Base-by-base conservation (phyloP, 345 rosid species). In the Reutealis trisperma region DNA sequence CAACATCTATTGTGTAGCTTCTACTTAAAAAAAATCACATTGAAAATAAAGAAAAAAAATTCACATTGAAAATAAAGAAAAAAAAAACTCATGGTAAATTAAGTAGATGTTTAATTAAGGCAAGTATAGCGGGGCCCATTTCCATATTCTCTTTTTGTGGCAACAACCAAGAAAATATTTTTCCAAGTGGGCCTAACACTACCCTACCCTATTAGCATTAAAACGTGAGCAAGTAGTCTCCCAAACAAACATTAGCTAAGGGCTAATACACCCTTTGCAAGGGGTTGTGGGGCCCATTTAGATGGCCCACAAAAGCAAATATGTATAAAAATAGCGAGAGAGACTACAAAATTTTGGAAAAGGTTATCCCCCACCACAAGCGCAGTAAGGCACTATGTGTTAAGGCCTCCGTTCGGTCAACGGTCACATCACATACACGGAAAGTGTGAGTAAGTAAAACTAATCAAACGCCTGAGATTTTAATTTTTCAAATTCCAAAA, bases 371-470 rank as follows among this genome's bases (percentile, higher is more conserved):
- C 30, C 10, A 12, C 49, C n/a, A 54, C 7, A 54, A 8, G 4
- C 7, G 37, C 72, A 75, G 73, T n/a, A 41, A 66, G 45, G 57
- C 78, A 64, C 63, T 61, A 27, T 3, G 0, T 6, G 5, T 37
- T 55, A 75, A 34, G 79, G 84, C 77, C 70, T 82, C 61, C 16
- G 55, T 77, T 79, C 75, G 85, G 86, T 86, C 85, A 85, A 85
- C 67, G 86, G 86, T 89, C 92, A 80, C 89, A 79, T 87, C 90
- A 79, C 1, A 47, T 71, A 68, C 86, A 75, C 84, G 81, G 57
- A 78, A 27, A 76, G 9, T 12, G 14, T 45, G 57, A 24, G 41
- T 5, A 37, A 5, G 6, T 4, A 5, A 37, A 37, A 1, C 3
- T 37, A 37, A 37, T 37, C 41, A 5, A 37, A 37, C 41, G 6